Evolutionary conservation across 768 basidiomycete species (phyloP), one percentile per base, ranked within the genome.

Genomic region (Tulasnella sp.): DNA sequence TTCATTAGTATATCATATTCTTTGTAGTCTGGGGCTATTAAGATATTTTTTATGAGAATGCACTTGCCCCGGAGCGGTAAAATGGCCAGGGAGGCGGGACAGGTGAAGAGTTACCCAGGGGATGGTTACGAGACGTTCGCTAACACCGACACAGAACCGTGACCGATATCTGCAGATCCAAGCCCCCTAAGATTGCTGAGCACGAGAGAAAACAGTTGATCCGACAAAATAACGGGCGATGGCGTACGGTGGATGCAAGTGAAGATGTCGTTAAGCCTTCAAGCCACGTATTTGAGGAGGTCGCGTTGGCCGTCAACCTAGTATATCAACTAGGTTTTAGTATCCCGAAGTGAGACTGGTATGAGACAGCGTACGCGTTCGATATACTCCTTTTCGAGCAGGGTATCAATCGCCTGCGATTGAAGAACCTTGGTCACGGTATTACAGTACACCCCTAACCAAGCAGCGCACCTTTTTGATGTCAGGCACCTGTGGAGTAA

Each of bases 301-400:
- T 97, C 96, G 84, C 93, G 93, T n/a, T 93, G 92, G 20, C 93
- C 94, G 31, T 96, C 96, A 22, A 75, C 80, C 80, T 81, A 54
- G 3, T 11, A 16, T 11, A 44, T 42, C 22, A n/a, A 46, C 1
- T 37, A 28, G 50, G 34, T 22, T 16, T 37, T 31, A 58, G 64
- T 69, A 76, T 14, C 7, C 24, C 34, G 28, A 22, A 80, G n/a
- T 8, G 31, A 31, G 12, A 6, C 64, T 75, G 42, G 14, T 28
- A 2, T 24, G 12, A 31, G 81, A 22, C n/a, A n/a, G 46, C 81
- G 5, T 54, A 96, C 93, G 44, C 97, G 93, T 84, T 98, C 97
- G 83, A 99, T 94, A 86, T 98, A 99, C 85, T 99, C 97, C 87
- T 97, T 97, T 88, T 98, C 97, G 74, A 98, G 88, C n/a, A 99